A percentile compares a stretch with the other conserved stretches of the same genome.
Conservation (phyloP, 306 rosid species). For the Prunus persica region Prunus_persica_NCBIv2 NC_034015.1:14446501-14447000, state of each 20-base stretch:
- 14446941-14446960: constrained; percentile 88
- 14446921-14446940: constrained; percentile 75
- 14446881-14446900: constrained; percentile 86
- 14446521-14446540: neutral
- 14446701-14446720: constrained; percentile 71
- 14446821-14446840: neutral
- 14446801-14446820: no score
- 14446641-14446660: constrained; percentile 83
- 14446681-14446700: constrained; percentile 43
- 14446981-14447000: neutral
- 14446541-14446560: no score
- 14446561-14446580: neutral
- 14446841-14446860: neutral
- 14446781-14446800: neutral
- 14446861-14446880: neutral
- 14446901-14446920: constrained; percentile 85
- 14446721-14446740: constrained; percentile 83
- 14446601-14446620: constrained; percentile 29
- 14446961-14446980: constrained; percentile 96
- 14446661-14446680: constrained; percentile 81
- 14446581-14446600: neutral
- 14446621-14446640: constrained; percentile 88
- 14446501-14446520: constrained; percentile 63
- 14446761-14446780: constrained; percentile 43
- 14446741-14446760: constrained; percentile 55